Percentiles rank a stretch among this genome's conserved stretches.
These are phyloP conservation scores for Trichoderma sp. DNA, from an alignment of 2,329 filamentous ascomycete species.

Conservation along the genomic window DNA sequence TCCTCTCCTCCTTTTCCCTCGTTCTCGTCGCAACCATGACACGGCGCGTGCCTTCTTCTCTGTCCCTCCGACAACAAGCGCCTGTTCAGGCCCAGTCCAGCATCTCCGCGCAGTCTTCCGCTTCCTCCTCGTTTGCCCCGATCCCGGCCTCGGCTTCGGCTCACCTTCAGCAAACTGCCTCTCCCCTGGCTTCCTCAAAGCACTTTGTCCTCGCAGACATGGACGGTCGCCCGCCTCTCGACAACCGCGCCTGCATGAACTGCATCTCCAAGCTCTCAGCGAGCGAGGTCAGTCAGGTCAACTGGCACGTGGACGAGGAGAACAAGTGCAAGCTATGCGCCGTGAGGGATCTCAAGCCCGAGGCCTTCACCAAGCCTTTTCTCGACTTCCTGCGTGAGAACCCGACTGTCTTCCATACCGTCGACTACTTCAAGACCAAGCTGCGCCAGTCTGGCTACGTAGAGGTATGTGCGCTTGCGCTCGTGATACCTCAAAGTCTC, in stretches of 20 bases:
- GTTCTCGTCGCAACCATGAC: slow-evolving; percentile 40
- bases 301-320: slow-evolving; percentile 32
- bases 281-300: slow-evolving; percentile 34
- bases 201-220: slow-evolving; percentile 53
- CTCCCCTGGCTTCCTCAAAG: slow-evolving; percentile 30
- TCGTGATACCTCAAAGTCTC: neutral
- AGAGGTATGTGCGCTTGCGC: slow-evolving; percentile 53
- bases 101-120: slow-evolving; percentile 30
- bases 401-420: slow-evolving; percentile 90
- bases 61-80: slow-evolving; percentile 48
- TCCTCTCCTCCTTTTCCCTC: neutral
- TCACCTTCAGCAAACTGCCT: slow-evolving; percentile 25
- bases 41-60: slow-evolving; percentile 46
- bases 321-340: slow-evolving; percentile 41
- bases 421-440: slow-evolving; percentile 74
- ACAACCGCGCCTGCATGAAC: slow-evolving; percentile 41
- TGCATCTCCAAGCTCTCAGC: slow-evolving; percentile 40
- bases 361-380: slow-evolving; percentile 79
- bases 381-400: slow-evolving; percentile 85
- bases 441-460: slow-evolving; percentile 72
- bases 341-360: slow-evolving; percentile 47
- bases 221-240: slow-evolving; percentile 37
- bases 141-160: neutral
- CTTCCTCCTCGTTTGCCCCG: slow-evolving; percentile 17
- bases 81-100: neutral